Percentiles rank a stretch among this genome's conserved stretches.
These are phyloP conservation scores for Castanea crenata DNA, from an alignment of 306 rosid genomes.

Conservation along the genomic window DNA sequence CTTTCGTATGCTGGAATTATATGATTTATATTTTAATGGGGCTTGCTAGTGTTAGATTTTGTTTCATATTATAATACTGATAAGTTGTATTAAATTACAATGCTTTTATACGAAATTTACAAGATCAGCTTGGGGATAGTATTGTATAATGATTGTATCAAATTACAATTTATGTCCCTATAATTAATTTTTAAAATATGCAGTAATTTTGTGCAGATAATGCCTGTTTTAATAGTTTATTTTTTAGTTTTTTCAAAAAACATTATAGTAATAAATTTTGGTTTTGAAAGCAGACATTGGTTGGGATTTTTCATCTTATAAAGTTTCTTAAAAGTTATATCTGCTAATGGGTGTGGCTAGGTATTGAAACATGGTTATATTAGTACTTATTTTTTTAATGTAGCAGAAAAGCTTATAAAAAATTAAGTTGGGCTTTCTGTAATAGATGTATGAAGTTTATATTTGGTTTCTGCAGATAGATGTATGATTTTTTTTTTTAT, in stretches of 20 bases:
- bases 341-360: not conserved
- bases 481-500: not conserved
- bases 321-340: not conserved
- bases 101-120: not conserved
- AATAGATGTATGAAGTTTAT: not conserved
- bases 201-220: not conserved
- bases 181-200: not conserved
- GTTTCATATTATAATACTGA: not conserved
- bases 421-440: not conserved
- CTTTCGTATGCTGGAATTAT: too few relatives aligned
- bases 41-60: not conserved
- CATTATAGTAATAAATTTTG: not conserved
- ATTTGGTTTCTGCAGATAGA: not conserved
- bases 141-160: not conserved
- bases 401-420: not conserved
- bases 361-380: not conserved
- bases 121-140: not conserved
- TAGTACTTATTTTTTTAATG: not conserved
- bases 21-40: too few relatives aligned
- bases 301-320: not conserved
- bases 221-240: not conserved
- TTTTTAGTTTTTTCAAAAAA: not conserved
- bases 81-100: not conserved
- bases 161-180: not conserved
- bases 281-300: not conserved